Conservation (phyloP, 169 alveolate genomes). For the Neospora caninum region DNA sequence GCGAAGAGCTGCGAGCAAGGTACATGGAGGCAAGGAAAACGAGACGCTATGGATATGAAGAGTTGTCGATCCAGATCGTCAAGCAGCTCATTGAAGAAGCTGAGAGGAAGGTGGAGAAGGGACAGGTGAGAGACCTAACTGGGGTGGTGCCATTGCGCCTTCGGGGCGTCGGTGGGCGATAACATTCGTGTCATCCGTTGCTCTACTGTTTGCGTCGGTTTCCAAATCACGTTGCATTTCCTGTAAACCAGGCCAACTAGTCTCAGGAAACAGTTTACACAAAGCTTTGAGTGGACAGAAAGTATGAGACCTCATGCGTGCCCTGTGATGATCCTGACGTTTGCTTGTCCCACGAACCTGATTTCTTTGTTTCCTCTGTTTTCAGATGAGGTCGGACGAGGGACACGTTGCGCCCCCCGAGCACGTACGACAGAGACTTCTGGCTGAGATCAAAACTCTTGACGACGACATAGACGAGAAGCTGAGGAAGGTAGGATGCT, state of each 20-base stretch:
- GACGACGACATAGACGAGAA: conserved; percentile 40
- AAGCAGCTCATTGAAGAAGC: conserved; percentile 83
- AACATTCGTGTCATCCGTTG: background rate
- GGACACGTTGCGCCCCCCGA: background rate
- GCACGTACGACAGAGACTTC: background rate
- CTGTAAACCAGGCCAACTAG: too few relatives aligned
- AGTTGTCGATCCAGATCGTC: conserved; percentile 75
- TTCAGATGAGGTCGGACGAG: conserved; percentile 12
- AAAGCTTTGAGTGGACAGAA: too few relatives aligned
- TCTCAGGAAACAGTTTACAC: too few relatives aligned
- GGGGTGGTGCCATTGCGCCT: background rate
- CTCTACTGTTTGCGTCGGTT: too few relatives aligned
- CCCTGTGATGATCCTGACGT: too few relatives aligned
- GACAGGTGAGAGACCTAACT: conserved; percentile 70
- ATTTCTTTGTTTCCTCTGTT: background rate
- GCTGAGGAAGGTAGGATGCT: background rate
- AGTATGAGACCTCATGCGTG: too few relatives aligned
- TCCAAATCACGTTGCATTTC: too few relatives aligned
- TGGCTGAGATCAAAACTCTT: background rate
- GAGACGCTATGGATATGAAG: conserved; percentile 77
- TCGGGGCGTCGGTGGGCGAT: background rate
- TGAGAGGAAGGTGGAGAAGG: conserved; percentile 77
- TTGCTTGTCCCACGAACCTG: too few relatives aligned
- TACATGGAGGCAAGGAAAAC: conserved; percentile 74
- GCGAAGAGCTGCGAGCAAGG: conserved; percentile 76